Evolutionary conservation across 805 yeast genomes (phyloP).

Genomic region (Lipomyces anomalus): DNA sequence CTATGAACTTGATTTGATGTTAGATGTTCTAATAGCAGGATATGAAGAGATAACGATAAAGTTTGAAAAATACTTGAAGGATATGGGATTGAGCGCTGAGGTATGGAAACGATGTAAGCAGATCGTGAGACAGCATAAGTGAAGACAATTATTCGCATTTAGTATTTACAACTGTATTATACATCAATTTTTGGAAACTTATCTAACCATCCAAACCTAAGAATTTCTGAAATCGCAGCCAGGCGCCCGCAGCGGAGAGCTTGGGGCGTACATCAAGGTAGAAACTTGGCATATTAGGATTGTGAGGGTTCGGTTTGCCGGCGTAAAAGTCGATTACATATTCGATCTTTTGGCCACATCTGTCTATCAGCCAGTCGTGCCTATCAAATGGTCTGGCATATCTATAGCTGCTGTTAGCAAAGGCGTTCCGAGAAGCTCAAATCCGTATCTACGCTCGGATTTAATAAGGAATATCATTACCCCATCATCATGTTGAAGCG

Average conservation of each 20-base stretch:
- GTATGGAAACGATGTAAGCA: constrained; percentile 12
- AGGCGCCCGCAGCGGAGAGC: constrained; percentile 70
- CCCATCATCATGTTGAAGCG: constrained; percentile 51
- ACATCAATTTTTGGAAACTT: no score
- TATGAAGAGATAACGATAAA: constrained; percentile 27
- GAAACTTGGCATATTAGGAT: constrained; percentile 53
- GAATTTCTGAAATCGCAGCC: constrained; percentile 59
- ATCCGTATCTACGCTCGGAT: no score
- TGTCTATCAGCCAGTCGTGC: constrained; percentile 86
- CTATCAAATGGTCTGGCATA: constrained; percentile 83
- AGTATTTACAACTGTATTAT: not conserved
- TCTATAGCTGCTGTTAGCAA: no score
- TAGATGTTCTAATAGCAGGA: constrained; percentile 22
- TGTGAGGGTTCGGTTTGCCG: constrained; percentile 45
- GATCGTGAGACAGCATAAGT: not conserved
- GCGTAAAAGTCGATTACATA: constrained; percentile 90
- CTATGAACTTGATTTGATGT: constrained; percentile 16
- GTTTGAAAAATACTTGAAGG: constrained; percentile 31
- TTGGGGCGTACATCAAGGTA: constrained; percentile 91
- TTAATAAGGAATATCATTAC: no score
- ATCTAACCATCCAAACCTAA: constrained; percentile 41
- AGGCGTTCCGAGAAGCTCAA: no score
- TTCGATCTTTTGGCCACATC: constrained; percentile 79
- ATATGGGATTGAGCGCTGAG: constrained; percentile 25
- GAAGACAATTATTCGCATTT: not conserved